Evolutionary conservation across 345 rosid species (phyloP), one percentile per base, ranked within the genome.

Genomic region (Pugionium cornutum): DNA sequence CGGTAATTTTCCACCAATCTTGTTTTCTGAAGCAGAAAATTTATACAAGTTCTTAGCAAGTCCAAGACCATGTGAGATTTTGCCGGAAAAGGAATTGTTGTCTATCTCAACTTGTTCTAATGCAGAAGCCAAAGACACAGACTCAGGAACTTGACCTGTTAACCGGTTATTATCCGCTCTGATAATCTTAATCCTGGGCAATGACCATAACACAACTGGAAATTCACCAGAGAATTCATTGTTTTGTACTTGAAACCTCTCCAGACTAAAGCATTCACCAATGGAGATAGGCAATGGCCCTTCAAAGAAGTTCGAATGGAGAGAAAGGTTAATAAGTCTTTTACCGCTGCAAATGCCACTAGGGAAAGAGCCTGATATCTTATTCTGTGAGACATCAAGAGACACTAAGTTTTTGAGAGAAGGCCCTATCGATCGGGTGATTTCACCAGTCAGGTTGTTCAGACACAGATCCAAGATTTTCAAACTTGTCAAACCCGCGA

Each of bases 101-200:
- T 89, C 95, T 30, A 92, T 84, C 83, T 89, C 95, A 75, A 89
- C 84, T 81, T 92, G 96, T 84, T 89, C 98, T 74, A 92, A 48
- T 59, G 68, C 83, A 64, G 81, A 58, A 69, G 95, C 96, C 82
- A 72, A 76, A 33, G 92, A 82, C 48, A 92, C 77, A 25, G 83
- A 81, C 45, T 83, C 85, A 0, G 91, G 88, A 37, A 92, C 65
- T 39, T 43, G 75, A 34, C 98, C 98, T 4, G 87, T 80, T 29
- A 89, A 86, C 53, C 70, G 68, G 52, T 92, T 92, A 86, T 89
- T 87, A 75, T 83, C 89, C 18, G 88, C 91, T 79, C 95, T 72
- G 11, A 92, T 62, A 61, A 89, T 83, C 88, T 84, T 92, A 34
- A 92, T 77, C 77, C 69, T 86, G 28, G 87, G 80, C 39, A 82